phyloP scores from a whole-genome alignment of 345 rosid genomes.

The Citropsis articulata region DNA sequence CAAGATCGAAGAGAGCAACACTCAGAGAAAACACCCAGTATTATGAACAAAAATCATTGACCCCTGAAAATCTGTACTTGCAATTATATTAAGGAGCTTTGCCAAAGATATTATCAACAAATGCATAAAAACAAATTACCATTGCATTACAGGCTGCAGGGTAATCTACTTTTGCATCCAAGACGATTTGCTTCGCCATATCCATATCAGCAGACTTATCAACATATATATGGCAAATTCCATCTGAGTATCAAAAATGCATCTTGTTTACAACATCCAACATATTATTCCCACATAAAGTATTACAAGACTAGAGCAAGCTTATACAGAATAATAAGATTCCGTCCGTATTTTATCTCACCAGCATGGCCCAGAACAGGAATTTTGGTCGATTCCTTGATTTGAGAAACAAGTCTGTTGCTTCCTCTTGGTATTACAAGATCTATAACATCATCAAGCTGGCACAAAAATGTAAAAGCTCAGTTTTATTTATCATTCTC shows the following conservation, averaged over 20 bases:
- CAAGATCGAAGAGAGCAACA: constrained; percentile 9
- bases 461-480: constrained; percentile 30
- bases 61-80: not conserved
- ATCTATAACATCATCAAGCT: constrained; percentile 98
- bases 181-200: constrained; percentile 75
- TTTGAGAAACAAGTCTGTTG: constrained; percentile 86
- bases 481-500: constrained; percentile 14
- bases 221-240: constrained; percentile 92
- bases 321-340: constrained; percentile 9
- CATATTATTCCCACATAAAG: not conserved
- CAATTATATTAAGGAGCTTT: not conserved
- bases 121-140: constrained; percentile 45
- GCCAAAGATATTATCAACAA: not conserved
- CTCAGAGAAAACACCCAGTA: not conserved
- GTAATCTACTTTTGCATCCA: constrained; percentile 93
- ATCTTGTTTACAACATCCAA: constrained; percentile 10
- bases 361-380: constrained; percentile 99
- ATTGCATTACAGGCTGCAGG: constrained; percentile 98
- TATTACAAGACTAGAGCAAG: not conserved
- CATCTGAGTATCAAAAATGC: constrained; percentile 52
- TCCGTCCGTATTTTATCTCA: constrained; percentile 30
- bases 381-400: constrained; percentile 86
- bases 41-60: not conserved
- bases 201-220: constrained; percentile 84
- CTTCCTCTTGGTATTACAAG: constrained; percentile 99